Evolutionary conservation across 306 rosid species (phyloP).

Genomic region (Quercus agrifolia): DNA sequence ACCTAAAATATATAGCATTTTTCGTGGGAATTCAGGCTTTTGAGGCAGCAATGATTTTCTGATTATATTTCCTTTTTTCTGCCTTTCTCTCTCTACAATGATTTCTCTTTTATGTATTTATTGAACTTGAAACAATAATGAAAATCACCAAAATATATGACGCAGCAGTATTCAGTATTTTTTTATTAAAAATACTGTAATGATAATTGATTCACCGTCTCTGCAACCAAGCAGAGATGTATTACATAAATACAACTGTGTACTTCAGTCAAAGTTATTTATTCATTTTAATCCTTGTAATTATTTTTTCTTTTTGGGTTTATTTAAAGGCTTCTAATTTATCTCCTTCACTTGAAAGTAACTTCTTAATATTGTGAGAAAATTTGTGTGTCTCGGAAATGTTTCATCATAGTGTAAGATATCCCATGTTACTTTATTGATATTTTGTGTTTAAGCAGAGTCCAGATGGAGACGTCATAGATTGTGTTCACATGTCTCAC

Average conservation of each 20-base stretch:
- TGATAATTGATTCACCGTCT: background rate
- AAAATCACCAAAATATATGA: constrained; percentile 19
- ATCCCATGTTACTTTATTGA: constrained; percentile 12
- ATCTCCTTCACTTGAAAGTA: background rate
- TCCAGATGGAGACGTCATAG: constrained; percentile 93
- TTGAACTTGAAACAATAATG: constrained; percentile 13
- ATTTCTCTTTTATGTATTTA: constrained; percentile 19
- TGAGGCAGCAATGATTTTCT: background rate
- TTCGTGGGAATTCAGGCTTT: constrained; percentile 17
- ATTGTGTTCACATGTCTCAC: constrained; percentile 76
- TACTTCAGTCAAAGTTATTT: background rate
- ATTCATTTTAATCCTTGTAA: background rate
- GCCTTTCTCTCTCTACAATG: background rate
- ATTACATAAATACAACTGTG: background rate
- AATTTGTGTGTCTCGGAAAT: background rate
- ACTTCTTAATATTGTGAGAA: background rate
- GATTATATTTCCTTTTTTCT: background rate
- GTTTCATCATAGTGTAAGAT: background rate
- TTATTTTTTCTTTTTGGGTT: background rate
- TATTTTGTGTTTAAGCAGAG: constrained; percentile 60
- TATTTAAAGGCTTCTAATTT: background rate
- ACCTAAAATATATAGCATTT: constrained; percentile 10
- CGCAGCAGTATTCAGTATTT: constrained; percentile 13
- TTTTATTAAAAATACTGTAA: background rate
- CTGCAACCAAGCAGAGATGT: background rate